These are phyloP conservation scores for Ophiocordyceps sinensis DNA, from an alignment of 2,329 filamentous ascomycete species.

Conservation along the genomic window DNA sequence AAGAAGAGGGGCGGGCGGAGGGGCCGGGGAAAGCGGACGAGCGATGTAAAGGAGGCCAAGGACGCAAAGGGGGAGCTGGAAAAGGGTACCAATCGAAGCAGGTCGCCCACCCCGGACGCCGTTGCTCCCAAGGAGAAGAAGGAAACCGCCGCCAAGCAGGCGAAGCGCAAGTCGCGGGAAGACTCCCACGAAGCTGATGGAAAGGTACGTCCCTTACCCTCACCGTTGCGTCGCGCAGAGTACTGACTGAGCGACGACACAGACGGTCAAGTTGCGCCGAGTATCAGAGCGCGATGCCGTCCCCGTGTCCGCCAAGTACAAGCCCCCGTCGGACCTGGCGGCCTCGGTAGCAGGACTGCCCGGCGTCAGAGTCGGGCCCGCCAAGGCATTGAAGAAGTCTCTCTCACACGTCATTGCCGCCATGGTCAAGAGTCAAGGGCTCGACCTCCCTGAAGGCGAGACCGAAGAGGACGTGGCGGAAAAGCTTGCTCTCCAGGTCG, in stretches of 20 bases:
- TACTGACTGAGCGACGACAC: background rate
- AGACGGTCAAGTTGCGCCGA: slow-evolving; percentile 36
- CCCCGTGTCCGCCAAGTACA: slow-evolving; percentile 24
- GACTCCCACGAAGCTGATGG: slow-evolving; percentile 36
- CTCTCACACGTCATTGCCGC: slow-evolving; percentile 51
- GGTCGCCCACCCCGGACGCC: slow-evolving; percentile 23
- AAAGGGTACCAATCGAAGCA: slow-evolving; percentile 20
- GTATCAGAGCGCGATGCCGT: slow-evolving; percentile 33
- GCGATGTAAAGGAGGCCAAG: slow-evolving; percentile 34
- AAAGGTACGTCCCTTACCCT: slow-evolving; percentile 25
- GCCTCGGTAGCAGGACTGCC: slow-evolving; percentile 40
- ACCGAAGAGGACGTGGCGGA: slow-evolving; percentile 52
- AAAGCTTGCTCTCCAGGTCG: slow-evolving; percentile 62
- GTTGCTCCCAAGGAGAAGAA: slow-evolving; percentile 30
- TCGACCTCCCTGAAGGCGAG: slow-evolving; percentile 47
- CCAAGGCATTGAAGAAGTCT: slow-evolving; percentile 55
- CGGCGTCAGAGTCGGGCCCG: slow-evolving; percentile 50
- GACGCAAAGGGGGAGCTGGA: slow-evolving; percentile 48
- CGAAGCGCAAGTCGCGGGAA: slow-evolving; percentile 44
- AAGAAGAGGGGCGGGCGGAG: slow-evolving; percentile 47
- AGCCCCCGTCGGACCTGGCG: slow-evolving; percentile 36
- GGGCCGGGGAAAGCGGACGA: slow-evolving; percentile 47
- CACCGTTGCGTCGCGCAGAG: background rate
- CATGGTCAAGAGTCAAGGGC: slow-evolving; percentile 51
- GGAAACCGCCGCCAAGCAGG: slow-evolving; percentile 25